Evolutionary conservation across 768 basidiomycete species (phyloP).

Genomic region (Russula olivacea): DNA sequence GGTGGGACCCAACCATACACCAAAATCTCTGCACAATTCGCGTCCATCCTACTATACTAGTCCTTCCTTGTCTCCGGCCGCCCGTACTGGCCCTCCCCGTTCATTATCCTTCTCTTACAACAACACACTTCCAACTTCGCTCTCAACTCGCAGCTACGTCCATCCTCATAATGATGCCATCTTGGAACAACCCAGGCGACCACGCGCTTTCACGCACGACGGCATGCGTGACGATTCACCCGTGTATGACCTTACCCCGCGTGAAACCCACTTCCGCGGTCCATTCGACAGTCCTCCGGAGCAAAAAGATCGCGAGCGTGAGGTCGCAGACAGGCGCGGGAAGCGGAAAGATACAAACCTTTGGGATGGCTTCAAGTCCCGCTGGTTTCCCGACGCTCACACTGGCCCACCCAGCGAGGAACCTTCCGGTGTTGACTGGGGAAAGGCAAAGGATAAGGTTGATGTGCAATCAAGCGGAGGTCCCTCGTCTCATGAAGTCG

Average conservation of each 20-base stretch:
- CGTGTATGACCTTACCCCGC: slow-evolving; percentile 31
- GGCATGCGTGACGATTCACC: slow-evolving; percentile 33
- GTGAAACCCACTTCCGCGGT: slow-evolving; percentile 52
- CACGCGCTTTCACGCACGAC: slow-evolving; percentile 16
- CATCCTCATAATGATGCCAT: slow-evolving; percentile 29
- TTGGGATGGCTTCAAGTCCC: slow-evolving; percentile 40
- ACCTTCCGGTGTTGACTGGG: slow-evolving; percentile 35
- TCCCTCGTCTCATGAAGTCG: neutral
- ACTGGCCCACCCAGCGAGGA: slow-evolving; percentile 42
- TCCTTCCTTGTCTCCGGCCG: slow-evolving; percentile 14
- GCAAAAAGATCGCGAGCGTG: slow-evolving; percentile 37
- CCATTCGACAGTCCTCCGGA: slow-evolving; percentile 46
- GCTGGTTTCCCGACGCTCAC: slow-evolving; percentile 51
- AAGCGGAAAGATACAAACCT: slow-evolving; percentile 42
- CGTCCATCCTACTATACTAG: slow-evolving; percentile 3
- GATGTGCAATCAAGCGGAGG: neutral
- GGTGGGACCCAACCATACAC: neutral
- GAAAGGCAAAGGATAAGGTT: slow-evolving; percentile 20
- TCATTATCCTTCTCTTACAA: slow-evolving; percentile 16
- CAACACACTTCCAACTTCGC: neutral
- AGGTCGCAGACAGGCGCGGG: slow-evolving; percentile 46
- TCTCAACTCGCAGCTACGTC: slow-evolving; percentile 5
- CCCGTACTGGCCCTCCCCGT: slow-evolving; percentile 20
- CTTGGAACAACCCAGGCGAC: slow-evolving; percentile 31
- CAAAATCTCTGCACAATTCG: neutral